phyloP scores from a whole-genome alignment of 495 filamentous ascomycete genomes.

The Barbatosphaeria neglecta region DNA sequence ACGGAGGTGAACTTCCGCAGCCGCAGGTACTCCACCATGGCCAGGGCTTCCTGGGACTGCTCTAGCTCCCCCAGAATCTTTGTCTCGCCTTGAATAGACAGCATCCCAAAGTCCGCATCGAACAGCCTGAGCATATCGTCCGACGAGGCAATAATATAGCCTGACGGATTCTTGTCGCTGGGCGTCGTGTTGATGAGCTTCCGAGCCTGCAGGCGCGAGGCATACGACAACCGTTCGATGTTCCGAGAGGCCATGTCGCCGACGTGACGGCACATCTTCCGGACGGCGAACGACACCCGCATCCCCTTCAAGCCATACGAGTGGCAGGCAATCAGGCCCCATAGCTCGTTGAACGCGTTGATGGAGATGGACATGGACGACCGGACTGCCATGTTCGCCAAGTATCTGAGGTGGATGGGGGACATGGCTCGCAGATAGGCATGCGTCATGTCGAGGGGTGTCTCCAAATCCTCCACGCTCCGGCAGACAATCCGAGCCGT shows the following conservation, averaged over 20 bases:
- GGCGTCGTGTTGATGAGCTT: constrained; percentile 74
- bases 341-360: constrained; percentile 71
- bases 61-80: constrained; percentile 70
- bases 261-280: constrained; percentile 89
- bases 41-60: constrained; percentile 73
- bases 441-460: constrained; percentile 74
- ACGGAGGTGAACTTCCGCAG: constrained; percentile 69
- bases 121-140: constrained; percentile 80
- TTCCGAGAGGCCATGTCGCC: constrained; percentile 81
- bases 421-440: constrained; percentile 84
- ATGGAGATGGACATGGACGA: constrained; percentile 94
- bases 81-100: constrained; percentile 79
- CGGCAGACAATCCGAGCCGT: constrained; percentile 77
- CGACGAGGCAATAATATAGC: constrained; percentile 85
- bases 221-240: constrained; percentile 81
- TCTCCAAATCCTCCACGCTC: constrained; percentile 60
- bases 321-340: constrained; percentile 87
- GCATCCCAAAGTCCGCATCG: constrained; percentile 75
- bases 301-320: constrained; percentile 67
- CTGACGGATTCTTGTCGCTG: constrained; percentile 71
- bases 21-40: constrained; percentile 75
- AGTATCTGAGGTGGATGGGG: constrained; percentile 79
- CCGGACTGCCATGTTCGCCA: constrained; percentile 81
- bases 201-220: constrained; percentile 67
- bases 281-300: constrained; percentile 82